A percentile compares a stretch with the other conserved stretches of the same genome.
Evolutionary conservation across 305 asterid genomes (phyloP).

Genomic region (Fraxinus greggii): DNA sequence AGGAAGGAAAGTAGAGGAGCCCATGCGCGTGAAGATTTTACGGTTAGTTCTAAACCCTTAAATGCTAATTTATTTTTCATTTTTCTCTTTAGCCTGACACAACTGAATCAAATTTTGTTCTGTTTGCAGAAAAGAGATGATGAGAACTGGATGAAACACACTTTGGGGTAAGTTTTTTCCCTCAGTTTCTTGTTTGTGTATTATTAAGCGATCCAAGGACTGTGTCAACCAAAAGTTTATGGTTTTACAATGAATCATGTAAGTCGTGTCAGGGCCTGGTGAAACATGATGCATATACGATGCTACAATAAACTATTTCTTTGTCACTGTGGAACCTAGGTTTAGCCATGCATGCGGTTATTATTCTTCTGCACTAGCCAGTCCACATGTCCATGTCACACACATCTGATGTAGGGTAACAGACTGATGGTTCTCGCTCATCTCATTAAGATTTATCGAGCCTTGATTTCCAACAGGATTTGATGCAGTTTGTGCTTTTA

Average conservation of each 20-base stretch:
- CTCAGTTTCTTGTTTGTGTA: conserved; percentile 11
- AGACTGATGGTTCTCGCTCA: background rate
- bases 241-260: background rate
- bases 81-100: conserved; percentile 10
- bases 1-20: conserved; percentile 99
- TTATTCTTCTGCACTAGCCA: background rate
- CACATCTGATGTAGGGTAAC: background rate
- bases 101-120: conserved; percentile 22
- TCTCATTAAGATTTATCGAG: background rate
- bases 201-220: background rate
- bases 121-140: conserved; percentile 85
- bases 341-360: conserved; percentile 4
- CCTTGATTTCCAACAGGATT: background rate
- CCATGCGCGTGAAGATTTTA: conserved; percentile 98
- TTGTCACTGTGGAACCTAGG: background rate
- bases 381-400: background rate
- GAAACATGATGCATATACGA: background rate
- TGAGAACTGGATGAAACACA: conserved; percentile 86
- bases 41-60: conserved; percentile 47
- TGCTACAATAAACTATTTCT: background rate
- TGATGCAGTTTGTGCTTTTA: background rate
- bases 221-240: background rate
- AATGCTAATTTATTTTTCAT: background rate
- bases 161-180: conserved; percentile 62
- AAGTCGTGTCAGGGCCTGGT: background rate